Percentiles rank a stretch among this genome's conserved stretches.
Evolutionary conservation across 257 asterid species (phyloP).

Genomic region (Nyctanthes arbortristis): DNA sequence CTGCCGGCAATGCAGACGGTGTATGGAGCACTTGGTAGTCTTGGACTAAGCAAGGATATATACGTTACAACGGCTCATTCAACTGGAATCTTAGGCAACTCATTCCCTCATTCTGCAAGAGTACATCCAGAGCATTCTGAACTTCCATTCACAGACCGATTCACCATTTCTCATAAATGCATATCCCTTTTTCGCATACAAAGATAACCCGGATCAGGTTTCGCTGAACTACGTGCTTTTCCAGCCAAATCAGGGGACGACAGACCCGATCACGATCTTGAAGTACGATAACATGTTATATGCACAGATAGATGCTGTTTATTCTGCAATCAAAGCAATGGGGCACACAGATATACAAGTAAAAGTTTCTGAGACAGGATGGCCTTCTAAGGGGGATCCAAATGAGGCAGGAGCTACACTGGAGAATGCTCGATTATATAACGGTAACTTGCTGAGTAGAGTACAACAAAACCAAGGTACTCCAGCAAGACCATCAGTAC

Average conservation of each 20-base stretch:
- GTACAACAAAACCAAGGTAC: slow-evolving; percentile 64
- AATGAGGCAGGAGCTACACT: slow-evolving; percentile 75
- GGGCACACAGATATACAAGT: slow-evolving; percentile 59
- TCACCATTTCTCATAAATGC: slow-evolving; percentile 82
- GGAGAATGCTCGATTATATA: slow-evolving; percentile 72
- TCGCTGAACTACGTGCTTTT: slow-evolving; percentile 68
- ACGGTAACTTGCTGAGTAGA: slow-evolving; percentile 59
- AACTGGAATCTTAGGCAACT: slow-evolving; percentile 40
- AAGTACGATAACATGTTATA: slow-evolving; percentile 88
- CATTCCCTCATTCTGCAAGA: slow-evolving; percentile 83
- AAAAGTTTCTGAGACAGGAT: slow-evolving; percentile 84
- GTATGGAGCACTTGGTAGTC: slow-evolving; percentile 41
- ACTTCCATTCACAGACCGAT: slow-evolving; percentile 50
- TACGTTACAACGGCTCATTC: slow-evolving; percentile 79
- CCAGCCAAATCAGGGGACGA: slow-evolving; percentile 64
- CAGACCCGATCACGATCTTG: slow-evolving; percentile 58
- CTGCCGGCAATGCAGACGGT: slow-evolving; percentile 76
- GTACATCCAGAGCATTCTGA: slow-evolving; percentile 46
- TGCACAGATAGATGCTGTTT: slow-evolving; percentile 86
- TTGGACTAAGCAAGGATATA: slow-evolving; percentile 48
- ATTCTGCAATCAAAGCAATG: slow-evolving; percentile 57
- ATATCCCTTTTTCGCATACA: slow-evolving; percentile 90
- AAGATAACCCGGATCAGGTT: slow-evolving; percentile 50
- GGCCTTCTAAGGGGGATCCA: slow-evolving; percentile 89
- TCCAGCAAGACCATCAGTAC: slow-evolving; percentile 68